Base-by-base conservation (phyloP, 192 early-diverging fungal species). In the Irineochytrium annulatum region DNA sequence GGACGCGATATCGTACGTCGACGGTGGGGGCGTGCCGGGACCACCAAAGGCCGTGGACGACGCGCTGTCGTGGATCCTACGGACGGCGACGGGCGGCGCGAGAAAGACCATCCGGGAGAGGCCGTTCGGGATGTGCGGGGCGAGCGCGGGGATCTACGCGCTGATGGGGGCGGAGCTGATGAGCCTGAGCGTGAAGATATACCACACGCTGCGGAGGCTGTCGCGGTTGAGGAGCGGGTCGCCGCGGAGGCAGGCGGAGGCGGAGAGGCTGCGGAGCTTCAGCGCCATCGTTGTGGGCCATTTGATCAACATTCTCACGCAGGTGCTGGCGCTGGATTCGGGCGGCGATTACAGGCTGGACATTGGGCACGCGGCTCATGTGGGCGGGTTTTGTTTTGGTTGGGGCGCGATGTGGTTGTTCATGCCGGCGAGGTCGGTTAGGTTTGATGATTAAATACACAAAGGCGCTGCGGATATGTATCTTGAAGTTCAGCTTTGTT, bases 101-200 rank as follows among this genome's bases (percentile, higher is more conserved):
- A 31, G n/a, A 1, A 45, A 43, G 20, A 43, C 20, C 41, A 31
- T 63, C 26, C 8, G 48, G 6, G 56, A 46, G 26, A 34, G 43
- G 1, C 33, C 33, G 13, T 20, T 33, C 20, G 27, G 37, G 8
- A 4, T 64, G 33, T 67, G 58, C 22, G 65, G 65, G 11, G 8
- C 20, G 27, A 32, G 27, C 27, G 65, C 65, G n/a, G 57, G 58
- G 20, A 58, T 61, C 5, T 67, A 61, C 28, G 65, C 65, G 43
- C 28, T 67, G 52, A 61, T 67, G 46, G 65, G 65, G 16, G 65
- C 65, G 22, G 65, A 67, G 30, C 60, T 53, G 24, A 55, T 56
- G 26, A 19, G 33, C 32, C 28, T 65, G 17, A 19, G 34, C n/a
- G 33, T 56, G 5, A 27, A 49, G 35, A 17, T 65, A 34, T 49